These are phyloP conservation scores for Botrytis aclada DNA, from an alignment of 2,329 filamentous ascomycete species.

Conservation along the genomic window DNA sequence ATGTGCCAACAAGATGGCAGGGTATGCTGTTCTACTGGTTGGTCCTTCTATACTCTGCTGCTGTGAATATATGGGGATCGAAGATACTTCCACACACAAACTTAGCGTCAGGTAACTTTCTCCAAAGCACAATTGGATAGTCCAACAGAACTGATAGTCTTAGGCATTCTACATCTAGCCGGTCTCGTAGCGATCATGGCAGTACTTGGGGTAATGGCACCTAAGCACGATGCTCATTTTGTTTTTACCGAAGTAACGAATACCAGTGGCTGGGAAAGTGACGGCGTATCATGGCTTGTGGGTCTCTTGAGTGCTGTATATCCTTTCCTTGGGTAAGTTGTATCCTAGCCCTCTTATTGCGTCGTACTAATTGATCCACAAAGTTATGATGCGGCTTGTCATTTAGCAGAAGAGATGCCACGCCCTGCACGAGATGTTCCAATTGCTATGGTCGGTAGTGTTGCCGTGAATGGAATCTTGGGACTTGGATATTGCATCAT, in stretches of 20 bases:
- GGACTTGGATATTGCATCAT: conserved; percentile 45
- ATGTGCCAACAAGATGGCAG: conserved; percentile 44
- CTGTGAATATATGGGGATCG: conserved; percentile 17
- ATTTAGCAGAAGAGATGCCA: conserved; percentile 49
- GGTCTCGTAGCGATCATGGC: conserved; percentile 44
- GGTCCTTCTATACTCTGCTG: conserved; percentile 40
- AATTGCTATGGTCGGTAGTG: conserved; percentile 44
- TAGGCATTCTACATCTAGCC: conserved; percentile 34
- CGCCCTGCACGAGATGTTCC: conserved; percentile 42
- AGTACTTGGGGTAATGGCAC: conserved; percentile 40
- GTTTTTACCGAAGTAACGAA: conserved; percentile 48
- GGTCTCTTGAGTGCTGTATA: conserved; percentile 44
- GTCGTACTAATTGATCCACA: not conserved
- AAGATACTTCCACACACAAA: conserved; percentile 42
- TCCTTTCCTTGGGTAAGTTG: conserved; percentile 37
- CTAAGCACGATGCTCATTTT: conserved; percentile 45
- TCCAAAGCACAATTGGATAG: not conserved
- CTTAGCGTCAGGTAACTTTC: conserved; percentile 35
- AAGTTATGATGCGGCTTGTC: conserved; percentile 44
- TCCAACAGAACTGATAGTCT: not conserved
- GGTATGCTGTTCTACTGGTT: conserved; percentile 49
- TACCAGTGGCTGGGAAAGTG: conserved; percentile 44
- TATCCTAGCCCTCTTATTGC: not conserved
- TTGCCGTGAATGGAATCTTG: conserved; percentile 46
- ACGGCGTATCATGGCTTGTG: conserved; percentile 48